Evolutionary conservation across 2,329 filamentous ascomycete species (phyloP).

Genomic region (Phialophora verrucosa): DNA sequence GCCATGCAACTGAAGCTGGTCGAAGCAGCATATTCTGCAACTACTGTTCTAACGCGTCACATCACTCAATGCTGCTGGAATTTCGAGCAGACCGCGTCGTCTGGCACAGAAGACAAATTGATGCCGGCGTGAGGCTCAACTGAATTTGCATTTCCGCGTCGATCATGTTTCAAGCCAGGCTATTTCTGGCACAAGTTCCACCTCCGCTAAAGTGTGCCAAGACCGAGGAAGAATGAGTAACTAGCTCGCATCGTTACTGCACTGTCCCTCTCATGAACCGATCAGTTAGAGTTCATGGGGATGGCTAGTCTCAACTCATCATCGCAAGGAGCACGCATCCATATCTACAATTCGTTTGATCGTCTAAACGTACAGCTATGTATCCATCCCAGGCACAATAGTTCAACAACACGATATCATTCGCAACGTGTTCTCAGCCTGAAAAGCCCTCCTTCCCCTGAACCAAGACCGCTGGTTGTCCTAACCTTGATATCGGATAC

Average conservation of each 20-base stretch:
- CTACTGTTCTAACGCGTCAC: not conserved
- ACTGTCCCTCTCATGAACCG: too few relatives aligned
- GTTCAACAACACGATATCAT: not conserved
- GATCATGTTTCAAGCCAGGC: not conserved
- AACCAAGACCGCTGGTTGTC: not conserved
- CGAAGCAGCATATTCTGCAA: not conserved
- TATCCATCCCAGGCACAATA: not conserved
- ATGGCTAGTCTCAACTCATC: too few relatives aligned
- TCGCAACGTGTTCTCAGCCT: not conserved
- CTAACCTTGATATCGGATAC: not conserved
- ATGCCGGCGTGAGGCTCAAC: not conserved
- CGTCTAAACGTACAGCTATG: not conserved
- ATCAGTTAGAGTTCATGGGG: not conserved
- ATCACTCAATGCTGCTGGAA: not conserved
- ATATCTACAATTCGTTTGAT: not conserved
- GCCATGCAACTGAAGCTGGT: not conserved
- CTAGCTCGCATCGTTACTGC: too few relatives aligned
- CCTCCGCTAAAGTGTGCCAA: not conserved
- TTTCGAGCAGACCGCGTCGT: not conserved
- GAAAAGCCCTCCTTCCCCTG: not conserved
- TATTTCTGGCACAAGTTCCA: not conserved
- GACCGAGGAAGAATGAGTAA: not conserved
- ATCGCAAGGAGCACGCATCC: not conserved
- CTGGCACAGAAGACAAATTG: not conserved
- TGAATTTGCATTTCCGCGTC: not conserved